phyloP scores from a whole-genome alignment of 2,329 filamentous ascomycete species.

The Shiraia bambusicola region DNA sequence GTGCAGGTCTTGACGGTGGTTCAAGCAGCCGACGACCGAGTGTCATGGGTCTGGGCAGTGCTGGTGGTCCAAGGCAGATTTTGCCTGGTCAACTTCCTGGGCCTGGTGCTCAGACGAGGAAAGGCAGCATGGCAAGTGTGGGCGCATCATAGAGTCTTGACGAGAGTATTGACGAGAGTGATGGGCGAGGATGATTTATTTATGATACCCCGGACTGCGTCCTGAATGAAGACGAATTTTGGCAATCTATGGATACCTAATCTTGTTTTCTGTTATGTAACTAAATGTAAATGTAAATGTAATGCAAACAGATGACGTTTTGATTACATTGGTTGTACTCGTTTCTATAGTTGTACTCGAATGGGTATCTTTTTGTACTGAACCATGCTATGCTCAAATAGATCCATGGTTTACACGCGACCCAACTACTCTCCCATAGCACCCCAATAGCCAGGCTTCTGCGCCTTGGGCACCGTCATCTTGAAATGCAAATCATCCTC shows the following conservation, averaged over 20 bases:
- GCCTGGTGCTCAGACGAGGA: constrained; percentile 32
- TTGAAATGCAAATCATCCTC: constrained; percentile 34
- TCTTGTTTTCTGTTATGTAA: too few species aligned
- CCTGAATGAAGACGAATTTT: not conserved
- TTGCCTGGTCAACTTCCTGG: constrained; percentile 42
- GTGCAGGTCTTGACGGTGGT: constrained; percentile 33
- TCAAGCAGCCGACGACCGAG: constrained; percentile 34
- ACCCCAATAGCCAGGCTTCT: constrained; percentile 30
- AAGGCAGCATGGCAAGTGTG: constrained; percentile 35
- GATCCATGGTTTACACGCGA: too few species aligned
- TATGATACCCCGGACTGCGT: not conserved
- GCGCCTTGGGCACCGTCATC: constrained; percentile 28
- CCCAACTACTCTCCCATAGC: constrained; percentile 1
- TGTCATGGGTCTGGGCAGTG: constrained; percentile 24
- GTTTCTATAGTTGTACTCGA: too few species aligned
- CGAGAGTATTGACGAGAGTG: not conserved
- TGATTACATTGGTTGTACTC: too few species aligned
- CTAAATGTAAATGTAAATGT: too few species aligned
- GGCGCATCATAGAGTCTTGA: constrained; percentile 16
- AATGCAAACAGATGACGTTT: too few species aligned
- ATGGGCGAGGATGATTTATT: not conserved
- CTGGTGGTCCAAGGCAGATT: constrained; percentile 39
- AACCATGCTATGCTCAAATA: too few species aligned
- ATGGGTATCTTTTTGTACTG: too few species aligned
- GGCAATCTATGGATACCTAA: not conserved